Evolutionary conservation across 2,329 filamentous ascomycete genomes (phyloP).

Genomic region (Ophiostoma tasmaniense): DNA sequence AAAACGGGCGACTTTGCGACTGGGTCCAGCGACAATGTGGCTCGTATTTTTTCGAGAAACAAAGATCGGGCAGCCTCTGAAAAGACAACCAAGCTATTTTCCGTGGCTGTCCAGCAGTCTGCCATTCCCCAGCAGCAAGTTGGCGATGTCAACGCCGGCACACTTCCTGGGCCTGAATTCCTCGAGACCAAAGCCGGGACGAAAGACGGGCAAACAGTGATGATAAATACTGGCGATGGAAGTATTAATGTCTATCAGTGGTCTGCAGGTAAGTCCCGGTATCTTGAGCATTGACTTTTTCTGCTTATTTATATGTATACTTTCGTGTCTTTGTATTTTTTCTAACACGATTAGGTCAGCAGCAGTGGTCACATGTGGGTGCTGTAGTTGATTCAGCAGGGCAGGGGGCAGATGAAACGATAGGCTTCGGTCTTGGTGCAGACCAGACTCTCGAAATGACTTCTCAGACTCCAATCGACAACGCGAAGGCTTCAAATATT

Average conservation of each 20-base stretch:
- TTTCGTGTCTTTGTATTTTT: background rate
- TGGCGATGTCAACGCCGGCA: slow-evolving; percentile 74
- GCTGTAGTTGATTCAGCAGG: slow-evolving; percentile 65
- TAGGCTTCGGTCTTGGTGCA: slow-evolving; percentile 68
- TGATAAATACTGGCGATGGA: slow-evolving; percentile 76
- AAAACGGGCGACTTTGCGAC: slow-evolving; percentile 89
- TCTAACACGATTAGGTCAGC: slow-evolving; percentile 37
- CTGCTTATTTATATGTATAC: no score
- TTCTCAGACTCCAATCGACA: slow-evolving; percentile 35
- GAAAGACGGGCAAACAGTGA: slow-evolving; percentile 94
- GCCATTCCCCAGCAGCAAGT: slow-evolving; percentile 82
- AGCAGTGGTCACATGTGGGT: slow-evolving; percentile 81
- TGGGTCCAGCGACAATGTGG: slow-evolving; percentile 79
- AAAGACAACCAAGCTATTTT: slow-evolving; percentile 63
- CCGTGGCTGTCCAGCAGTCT: slow-evolving; percentile 71
- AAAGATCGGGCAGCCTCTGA: slow-evolving; percentile 60
- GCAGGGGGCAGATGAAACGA: slow-evolving; percentile 32
- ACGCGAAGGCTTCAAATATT: slow-evolving; percentile 42
- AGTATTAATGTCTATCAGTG: slow-evolving; percentile 81
- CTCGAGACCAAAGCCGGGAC: slow-evolving; percentile 72
- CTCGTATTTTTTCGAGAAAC: slow-evolving; percentile 74
- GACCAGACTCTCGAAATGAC: slow-evolving; percentile 70
- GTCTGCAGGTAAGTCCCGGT: slow-evolving; percentile 46
- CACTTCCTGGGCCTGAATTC: slow-evolving; percentile 82
- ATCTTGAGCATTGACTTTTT: background rate